These are phyloP conservation scores for Xylaria longipes DNA, from an alignment of 495 filamentous ascomycete genomes.

Conservation along the genomic window DNA sequence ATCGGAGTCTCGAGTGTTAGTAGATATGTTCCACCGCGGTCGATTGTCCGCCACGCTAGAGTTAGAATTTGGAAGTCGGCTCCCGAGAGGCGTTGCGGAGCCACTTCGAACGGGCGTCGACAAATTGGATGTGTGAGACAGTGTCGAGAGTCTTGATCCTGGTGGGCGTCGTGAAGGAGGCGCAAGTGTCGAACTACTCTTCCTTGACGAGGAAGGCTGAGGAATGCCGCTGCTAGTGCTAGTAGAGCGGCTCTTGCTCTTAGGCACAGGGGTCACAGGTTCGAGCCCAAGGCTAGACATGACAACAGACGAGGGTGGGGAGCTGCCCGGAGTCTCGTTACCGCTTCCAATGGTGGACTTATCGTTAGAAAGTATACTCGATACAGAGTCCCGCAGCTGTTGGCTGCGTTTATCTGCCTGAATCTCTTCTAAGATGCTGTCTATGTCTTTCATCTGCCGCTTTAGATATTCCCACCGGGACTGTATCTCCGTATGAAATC, in stretches of 20 bases:
- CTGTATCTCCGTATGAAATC: slow-evolving; percentile 81
- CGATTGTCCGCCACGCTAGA: slow-evolving; percentile 60
- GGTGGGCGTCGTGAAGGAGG: slow-evolving; percentile 37
- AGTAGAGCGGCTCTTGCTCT: slow-evolving; percentile 51
- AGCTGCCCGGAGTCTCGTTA: slow-evolving; percentile 82
- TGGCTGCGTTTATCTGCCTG: slow-evolving; percentile 68
- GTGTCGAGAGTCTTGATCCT: slow-evolving; percentile 45
- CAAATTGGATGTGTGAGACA: slow-evolving; percentile 43
- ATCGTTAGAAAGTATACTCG: slow-evolving; percentile 87
- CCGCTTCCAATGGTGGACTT: slow-evolving; percentile 75
- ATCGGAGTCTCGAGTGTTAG: slow-evolving; percentile 71
- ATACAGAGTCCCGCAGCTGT: slow-evolving; percentile 90
- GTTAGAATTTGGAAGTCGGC: slow-evolving; percentile 54
- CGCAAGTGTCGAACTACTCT: slow-evolving; percentile 37
- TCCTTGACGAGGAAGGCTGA: slow-evolving; percentile 46
- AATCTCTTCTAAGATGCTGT: slow-evolving; percentile 74
- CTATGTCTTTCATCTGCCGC: slow-evolving; percentile 75
- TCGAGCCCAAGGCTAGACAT: slow-evolving; percentile 64
- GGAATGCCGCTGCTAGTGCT: slow-evolving; percentile 48
- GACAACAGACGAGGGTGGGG: slow-evolving; percentile 87
- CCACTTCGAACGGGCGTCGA: slow-evolving; percentile 54
- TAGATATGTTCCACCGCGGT: slow-evolving; percentile 81
- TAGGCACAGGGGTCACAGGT: slow-evolving; percentile 47
- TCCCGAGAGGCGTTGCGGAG: slow-evolving; percentile 63
- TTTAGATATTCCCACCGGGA: slow-evolving; percentile 78